phyloP scores from a whole-genome alignment of 768 basidiomycete species.

The Lactarius tabidus region DNA sequence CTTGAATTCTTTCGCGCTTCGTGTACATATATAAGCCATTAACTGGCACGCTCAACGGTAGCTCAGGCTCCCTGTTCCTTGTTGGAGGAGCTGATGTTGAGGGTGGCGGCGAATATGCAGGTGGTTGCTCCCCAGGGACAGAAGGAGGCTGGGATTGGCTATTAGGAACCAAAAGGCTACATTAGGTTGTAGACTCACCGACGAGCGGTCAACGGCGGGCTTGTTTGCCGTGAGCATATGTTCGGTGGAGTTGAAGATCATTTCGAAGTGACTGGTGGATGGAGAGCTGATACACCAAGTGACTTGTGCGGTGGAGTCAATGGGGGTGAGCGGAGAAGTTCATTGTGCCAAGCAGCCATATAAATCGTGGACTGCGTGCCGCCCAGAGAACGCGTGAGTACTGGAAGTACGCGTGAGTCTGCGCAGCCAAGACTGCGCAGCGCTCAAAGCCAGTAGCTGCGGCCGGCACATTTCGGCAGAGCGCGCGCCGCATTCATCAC shows the following conservation, averaged over 20 bases:
- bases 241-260: slow-evolving; percentile 1
- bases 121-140: background rate
- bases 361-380: background rate
- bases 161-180: background rate
- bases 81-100: background rate
- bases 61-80: background rate
- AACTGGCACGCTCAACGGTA: slow-evolving; percentile 1
- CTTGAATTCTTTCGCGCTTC: slow-evolving; percentile 8
- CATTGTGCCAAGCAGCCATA: background rate
- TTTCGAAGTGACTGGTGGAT: background rate
- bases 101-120: slow-evolving; percentile 6
- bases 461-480: too few species aligned
- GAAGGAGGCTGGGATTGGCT: background rate
- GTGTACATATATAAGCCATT: slow-evolving; percentile 17
- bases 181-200: background rate
- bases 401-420: too few species aligned
- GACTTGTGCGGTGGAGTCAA: background rate
- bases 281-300: background rate
- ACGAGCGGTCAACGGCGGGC: background rate
- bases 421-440: too few species aligned
- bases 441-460: too few species aligned
- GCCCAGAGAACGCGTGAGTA: too few species aligned
- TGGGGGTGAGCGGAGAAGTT: background rate
- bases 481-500: too few species aligned
- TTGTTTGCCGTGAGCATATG: background rate